A percentile compares a stretch with the other conserved stretches of the same genome.
These are phyloP conservation scores for Lyophyllum decastes DNA, from an alignment of 768 basidiomycete genomes.

Conservation along the genomic window DNA sequence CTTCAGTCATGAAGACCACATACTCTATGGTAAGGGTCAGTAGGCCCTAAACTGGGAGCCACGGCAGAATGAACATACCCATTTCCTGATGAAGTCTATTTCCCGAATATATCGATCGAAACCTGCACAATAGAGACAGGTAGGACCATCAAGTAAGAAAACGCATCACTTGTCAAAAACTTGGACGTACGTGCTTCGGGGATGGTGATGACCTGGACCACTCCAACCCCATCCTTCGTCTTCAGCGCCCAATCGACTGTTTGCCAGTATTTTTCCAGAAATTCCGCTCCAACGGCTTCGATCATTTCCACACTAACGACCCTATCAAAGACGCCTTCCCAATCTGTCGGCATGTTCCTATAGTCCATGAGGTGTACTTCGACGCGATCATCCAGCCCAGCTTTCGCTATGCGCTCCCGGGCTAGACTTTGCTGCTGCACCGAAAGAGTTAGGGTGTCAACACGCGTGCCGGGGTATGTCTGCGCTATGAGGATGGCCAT, in stretches of 20 bases:
- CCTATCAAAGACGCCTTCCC: constrained; percentile 67
- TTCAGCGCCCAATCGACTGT: constrained; percentile 72
- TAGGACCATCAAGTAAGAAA: no score
- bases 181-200: constrained; percentile 66
- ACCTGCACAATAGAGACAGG: constrained; percentile 38
- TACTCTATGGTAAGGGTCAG: no score
- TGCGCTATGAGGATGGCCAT: constrained; percentile 64
- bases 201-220: constrained; percentile 75
- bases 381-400: constrained; percentile 53
- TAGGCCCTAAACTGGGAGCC: not conserved
- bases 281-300: constrained; percentile 71
- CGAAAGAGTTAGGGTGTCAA: constrained; percentile 76
- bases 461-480: constrained; percentile 52
- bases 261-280: constrained; percentile 63
- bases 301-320: constrained; percentile 80
- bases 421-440: constrained; percentile 64
- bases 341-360: constrained; percentile 59
- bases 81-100: constrained; percentile 81
- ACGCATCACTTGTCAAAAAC: no score
- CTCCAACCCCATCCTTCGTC: constrained; percentile 55
- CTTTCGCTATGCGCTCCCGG: constrained; percentile 50
- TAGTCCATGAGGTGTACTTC: constrained; percentile 79
- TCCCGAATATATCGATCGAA: constrained; percentile 56
- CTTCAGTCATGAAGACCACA: no score
- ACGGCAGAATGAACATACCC: constrained; percentile 41